Evolutionary conservation across 75 land plant species (phyloP).

Genomic region (Azolla pinnata): DNA sequence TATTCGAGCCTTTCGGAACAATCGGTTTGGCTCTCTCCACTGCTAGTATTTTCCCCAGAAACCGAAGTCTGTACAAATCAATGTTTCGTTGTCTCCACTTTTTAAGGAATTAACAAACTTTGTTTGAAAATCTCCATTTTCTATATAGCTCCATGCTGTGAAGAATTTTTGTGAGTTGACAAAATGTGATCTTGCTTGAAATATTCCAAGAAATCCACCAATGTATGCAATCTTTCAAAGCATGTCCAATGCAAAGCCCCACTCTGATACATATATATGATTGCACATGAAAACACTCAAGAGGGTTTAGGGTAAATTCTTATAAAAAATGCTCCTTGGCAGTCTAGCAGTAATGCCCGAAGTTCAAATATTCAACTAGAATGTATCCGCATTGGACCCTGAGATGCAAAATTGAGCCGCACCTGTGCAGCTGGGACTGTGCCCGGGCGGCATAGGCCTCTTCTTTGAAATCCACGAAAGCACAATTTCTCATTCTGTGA

Average conservation of each 20-base stretch:
- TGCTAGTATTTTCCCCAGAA: conserved; percentile 63
- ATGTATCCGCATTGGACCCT: not conserved
- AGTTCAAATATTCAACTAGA: not conserved
- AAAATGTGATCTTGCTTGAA: no score
- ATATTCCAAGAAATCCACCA: no score
- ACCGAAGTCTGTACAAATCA: conserved; percentile 68
- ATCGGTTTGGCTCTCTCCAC: conserved; percentile 58
- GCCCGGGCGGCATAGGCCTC: conserved; percentile 56
- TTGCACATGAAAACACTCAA: no score
- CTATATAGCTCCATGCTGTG: no score
- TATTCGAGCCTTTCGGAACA: conserved; percentile 5
- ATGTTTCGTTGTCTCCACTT: no score
- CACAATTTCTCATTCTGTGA: conserved; percentile 62
- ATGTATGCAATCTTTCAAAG: no score
- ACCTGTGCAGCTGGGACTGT: conserved; percentile 67
- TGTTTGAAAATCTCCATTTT: no score
- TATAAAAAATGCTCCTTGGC: not conserved
- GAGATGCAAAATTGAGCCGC: not conserved
- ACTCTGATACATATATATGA: no score
- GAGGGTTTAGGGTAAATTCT: no score
- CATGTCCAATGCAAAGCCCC: no score
- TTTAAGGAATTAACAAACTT: no score
- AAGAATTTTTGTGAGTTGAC: no score
- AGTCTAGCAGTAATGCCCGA: not conserved
- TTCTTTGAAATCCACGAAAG: conserved; percentile 72